A percentile compares a stretch with the other conserved stretches of the same genome.
Conservation (phyloP, 495 filamentous ascomycete genomes). For the Opeltia flavorubescens region DNA sequence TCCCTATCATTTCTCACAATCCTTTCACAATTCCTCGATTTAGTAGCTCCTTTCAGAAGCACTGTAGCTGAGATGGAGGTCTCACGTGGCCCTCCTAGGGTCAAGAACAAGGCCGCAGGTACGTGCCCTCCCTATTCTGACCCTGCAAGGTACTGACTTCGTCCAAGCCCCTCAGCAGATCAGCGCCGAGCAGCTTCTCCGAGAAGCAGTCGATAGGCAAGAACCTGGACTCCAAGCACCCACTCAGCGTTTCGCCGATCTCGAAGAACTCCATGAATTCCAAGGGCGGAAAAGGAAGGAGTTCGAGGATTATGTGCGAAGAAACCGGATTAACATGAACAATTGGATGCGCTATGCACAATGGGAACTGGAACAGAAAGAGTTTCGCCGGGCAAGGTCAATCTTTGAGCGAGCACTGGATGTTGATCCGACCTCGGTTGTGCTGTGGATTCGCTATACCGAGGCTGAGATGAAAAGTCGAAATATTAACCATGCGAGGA, state of each 20-base stretch:
- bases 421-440: conserved; percentile 72
- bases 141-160: conserved; percentile 1
- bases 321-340: conserved; percentile 90
- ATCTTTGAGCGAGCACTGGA: conserved; percentile 95
- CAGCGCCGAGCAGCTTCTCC: conserved; percentile 90
- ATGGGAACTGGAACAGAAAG: conserved; percentile 97
- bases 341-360: conserved; percentile 98
- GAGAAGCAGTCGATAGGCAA: conserved; percentile 95
- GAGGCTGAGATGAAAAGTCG: conserved; percentile 93
- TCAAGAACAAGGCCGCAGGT: conserved; percentile 89
- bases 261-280: conserved; percentile 96
- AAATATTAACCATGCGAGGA: conserved; percentile 95
- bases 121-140: conserved; percentile 7
- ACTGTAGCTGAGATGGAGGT: no score
- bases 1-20: no score
- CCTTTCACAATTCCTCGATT: no score
- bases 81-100: conserved; percentile 83
- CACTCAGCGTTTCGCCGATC: conserved; percentile 86
- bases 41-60: no score
- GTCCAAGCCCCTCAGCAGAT: conserved; percentile 60
- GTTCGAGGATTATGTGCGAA: conserved; percentile 94
- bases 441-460: conserved; percentile 77
- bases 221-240: conserved; percentile 77
- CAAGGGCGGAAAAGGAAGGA: conserved; percentile 92
- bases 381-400: conserved; percentile 87